Percentiles rank a stretch among this genome's conserved stretches.
These are phyloP conservation scores for Diaporthe sp. DNA, from an alignment of 2,329 filamentous ascomycete species.

Conservation along the genomic window DNA sequence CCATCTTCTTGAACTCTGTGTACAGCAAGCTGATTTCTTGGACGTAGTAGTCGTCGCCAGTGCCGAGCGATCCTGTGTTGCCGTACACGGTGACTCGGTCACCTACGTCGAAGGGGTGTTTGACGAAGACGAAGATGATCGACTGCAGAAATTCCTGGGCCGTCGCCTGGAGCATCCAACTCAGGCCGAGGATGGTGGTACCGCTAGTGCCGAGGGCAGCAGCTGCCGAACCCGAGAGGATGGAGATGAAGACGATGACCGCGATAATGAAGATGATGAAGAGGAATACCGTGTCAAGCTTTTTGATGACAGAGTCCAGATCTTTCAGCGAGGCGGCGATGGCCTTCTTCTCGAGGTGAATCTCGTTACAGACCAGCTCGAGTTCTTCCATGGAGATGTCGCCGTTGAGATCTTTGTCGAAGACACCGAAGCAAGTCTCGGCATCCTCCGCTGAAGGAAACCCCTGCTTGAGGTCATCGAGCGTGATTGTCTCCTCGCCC, in stretches of 20 bases:
- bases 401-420: constrained; percentile 96
- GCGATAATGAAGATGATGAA: constrained; percentile 86
- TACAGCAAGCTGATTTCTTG: constrained; percentile 93
- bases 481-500: constrained; percentile 78
- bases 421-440: constrained; percentile 88
- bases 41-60: constrained; percentile 94
- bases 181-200: constrained; percentile 86
- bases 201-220: constrained; percentile 91
- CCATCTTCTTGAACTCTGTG: constrained; percentile 99
- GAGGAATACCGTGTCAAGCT: constrained; percentile 88
- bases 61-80: constrained; percentile 81
- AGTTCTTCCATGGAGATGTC: constrained; percentile 97
- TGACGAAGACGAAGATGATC: constrained; percentile 94
- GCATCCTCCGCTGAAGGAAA: constrained; percentile 89
- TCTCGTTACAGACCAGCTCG: constrained; percentile 92
- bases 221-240: constrained; percentile 91
- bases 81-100: constrained; percentile 94
- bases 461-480: constrained; percentile 81
- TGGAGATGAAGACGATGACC: constrained; percentile 86
- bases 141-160: constrained; percentile 96
- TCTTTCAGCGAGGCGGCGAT: constrained; percentile 96
- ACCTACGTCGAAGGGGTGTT: constrained; percentile 96
- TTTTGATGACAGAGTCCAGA: constrained; percentile 90
- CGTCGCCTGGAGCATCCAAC: constrained; percentile 92
- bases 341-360: constrained; percentile 92